phyloP scores from a whole-genome alignment of 805 yeast species.

The Starmerella floricola region DNA sequence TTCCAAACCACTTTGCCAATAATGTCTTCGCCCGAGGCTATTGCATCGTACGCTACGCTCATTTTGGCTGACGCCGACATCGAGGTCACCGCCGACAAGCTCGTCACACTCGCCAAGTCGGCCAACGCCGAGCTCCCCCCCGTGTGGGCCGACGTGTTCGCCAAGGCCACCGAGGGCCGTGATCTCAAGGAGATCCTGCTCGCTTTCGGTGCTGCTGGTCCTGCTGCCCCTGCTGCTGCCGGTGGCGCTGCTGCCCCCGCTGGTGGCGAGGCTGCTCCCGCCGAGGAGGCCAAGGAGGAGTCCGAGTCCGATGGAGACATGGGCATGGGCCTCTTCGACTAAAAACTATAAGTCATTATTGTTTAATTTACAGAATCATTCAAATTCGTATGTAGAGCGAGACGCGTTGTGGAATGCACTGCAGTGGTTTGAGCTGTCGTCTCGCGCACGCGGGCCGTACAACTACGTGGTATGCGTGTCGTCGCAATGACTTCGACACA shows the following conservation, averaged over 20 bases:
- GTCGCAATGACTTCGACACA: no score
- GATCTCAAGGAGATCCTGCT: slow-evolving; percentile 67
- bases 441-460: no score
- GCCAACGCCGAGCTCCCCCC: slow-evolving; percentile 48
- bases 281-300: slow-evolving; percentile 55
- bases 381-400: no score
- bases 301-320: slow-evolving; percentile 54
- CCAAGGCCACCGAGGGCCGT: slow-evolving; percentile 78
- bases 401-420: no score
- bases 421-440: no score
- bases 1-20: slow-evolving; percentile 22
- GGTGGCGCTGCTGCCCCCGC: slow-evolving; percentile 56
- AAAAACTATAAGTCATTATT: no score
- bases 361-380: background rate
- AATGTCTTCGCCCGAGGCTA: slow-evolving; percentile 74
- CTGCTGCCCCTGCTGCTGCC: slow-evolving; percentile 97
- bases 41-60: slow-evolving; percentile 89
- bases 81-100: slow-evolving; percentile 72
- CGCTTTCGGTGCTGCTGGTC: slow-evolving; percentile 52
- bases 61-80: slow-evolving; percentile 87
- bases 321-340: slow-evolving; percentile 99
- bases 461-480: no score
- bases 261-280: slow-evolving; percentile 60
- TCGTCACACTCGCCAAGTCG: slow-evolving; percentile 57
- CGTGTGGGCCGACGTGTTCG: slow-evolving; percentile 71